phyloP scores from a whole-genome alignment of 2,329 filamentous ascomycete genomes.

The Cercospora sp. region DNA sequence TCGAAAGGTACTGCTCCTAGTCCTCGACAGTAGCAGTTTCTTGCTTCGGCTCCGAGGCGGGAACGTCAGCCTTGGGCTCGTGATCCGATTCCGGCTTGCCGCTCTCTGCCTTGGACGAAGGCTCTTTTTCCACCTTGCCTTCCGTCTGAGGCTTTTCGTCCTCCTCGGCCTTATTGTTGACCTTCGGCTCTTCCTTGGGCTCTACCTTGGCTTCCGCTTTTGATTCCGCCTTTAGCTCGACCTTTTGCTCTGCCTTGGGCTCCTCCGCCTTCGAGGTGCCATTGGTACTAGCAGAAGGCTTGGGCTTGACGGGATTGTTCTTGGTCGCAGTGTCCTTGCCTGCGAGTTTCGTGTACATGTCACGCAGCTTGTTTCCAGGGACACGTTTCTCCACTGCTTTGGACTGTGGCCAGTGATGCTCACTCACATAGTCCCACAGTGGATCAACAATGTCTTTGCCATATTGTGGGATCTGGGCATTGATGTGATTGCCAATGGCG shows the following conservation, averaged over 20 bases:
- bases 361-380: conserved; percentile 39
- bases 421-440: conserved; percentile 40
- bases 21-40: background rate
- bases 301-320: conserved; percentile 24
- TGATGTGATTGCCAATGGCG: conserved; percentile 63
- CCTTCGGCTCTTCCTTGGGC: conserved; percentile 5
- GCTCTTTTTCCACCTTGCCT: background rate
- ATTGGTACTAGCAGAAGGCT: conserved; percentile 18
- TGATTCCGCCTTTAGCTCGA: background rate
- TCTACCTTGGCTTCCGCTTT: background rate
- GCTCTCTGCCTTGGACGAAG: background rate
- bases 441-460: conserved; percentile 33
- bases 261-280: conserved; percentile 9
- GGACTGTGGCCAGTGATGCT: conserved; percentile 41
- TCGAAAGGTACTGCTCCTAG: background rate
- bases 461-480: conserved; percentile 43
- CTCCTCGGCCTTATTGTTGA: background rate
- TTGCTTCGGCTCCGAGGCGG: background rate
- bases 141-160: conserved; percentile 3
- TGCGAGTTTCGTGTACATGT: conserved; percentile 41
- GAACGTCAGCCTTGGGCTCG: background rate
- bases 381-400: conserved; percentile 39
- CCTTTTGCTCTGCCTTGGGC: background rate
- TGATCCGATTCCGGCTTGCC: background rate
- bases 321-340: conserved; percentile 33